phyloP scores from a whole-genome alignment of 2,329 filamentous ascomycete species.

The Colletotrichum sp. region DNA sequence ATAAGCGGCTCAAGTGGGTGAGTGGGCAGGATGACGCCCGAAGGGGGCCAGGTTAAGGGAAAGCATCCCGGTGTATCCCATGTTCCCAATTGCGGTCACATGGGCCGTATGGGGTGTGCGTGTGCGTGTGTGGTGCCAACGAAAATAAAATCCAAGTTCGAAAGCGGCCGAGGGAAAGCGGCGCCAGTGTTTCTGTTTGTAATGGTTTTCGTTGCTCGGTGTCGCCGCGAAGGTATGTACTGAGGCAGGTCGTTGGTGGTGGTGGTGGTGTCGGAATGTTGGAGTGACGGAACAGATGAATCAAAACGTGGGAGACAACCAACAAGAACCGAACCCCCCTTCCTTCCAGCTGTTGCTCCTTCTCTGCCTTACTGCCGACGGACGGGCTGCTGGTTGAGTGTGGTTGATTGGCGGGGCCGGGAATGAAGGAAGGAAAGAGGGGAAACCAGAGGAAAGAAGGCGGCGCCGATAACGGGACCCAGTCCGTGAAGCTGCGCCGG shows the following conservation, averaged over 20 bases:
- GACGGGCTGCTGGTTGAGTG: not conserved
- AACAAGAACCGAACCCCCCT: not conserved
- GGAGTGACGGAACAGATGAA: not conserved
- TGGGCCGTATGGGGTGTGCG: conserved; percentile 8
- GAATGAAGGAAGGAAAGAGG: not conserved
- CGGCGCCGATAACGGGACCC: not conserved
- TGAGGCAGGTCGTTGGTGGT: not conserved
- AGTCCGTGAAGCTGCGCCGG: not conserved
- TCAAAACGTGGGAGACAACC: not conserved
- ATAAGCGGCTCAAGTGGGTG: conserved; percentile 24
- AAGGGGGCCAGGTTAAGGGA: conserved; percentile 17
- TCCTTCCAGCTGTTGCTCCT: not conserved
- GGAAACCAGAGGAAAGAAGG: not conserved
- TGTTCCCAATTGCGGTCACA: conserved; percentile 22
- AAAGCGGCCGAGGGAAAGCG: conserved; percentile 28
- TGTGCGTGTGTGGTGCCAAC: not conserved
- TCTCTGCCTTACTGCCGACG: not conserved
- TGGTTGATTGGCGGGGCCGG: not conserved
- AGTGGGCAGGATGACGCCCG: conserved; percentile 25
- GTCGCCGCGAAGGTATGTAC: not conserved
- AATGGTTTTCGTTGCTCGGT: not conserved
- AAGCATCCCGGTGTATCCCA: conserved; percentile 27
- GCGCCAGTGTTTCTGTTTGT: conserved; percentile 9
- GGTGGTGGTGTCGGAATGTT: not conserved
- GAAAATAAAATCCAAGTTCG: not conserved